A percentile compares a stretch with the other conserved stretches of the same genome.
Conservation (phyloP, 148 eudicot genomes). For the Rhododendron ovatum region DNA sequence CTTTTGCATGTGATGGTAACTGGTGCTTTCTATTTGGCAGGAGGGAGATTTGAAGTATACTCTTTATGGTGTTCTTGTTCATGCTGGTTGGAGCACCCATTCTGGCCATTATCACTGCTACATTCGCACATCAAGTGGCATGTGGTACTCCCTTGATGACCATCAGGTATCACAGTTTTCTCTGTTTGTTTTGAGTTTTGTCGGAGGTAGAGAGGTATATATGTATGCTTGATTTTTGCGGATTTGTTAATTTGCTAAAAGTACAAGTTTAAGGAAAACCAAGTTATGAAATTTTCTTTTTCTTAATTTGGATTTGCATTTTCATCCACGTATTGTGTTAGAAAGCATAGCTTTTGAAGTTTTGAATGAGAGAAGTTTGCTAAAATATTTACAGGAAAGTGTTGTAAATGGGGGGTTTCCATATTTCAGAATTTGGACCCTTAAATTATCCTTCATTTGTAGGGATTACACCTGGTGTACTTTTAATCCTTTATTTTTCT, state of each 20-base stretch:
- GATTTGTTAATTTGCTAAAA: neutral
- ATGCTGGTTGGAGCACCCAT: slow-evolving; percentile 90
- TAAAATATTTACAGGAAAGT: neutral
- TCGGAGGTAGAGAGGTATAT: neutral
- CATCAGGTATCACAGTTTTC: slow-evolving; percentile 50
- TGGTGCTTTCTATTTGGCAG: slow-evolving; percentile 26
- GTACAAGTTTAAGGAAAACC: neutral
- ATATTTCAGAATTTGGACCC: neutral
- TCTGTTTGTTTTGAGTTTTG: neutral
- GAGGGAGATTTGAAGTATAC: slow-evolving; percentile 85
- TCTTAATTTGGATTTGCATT: neutral
- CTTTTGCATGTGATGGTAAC: neutral
- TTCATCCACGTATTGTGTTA: neutral
- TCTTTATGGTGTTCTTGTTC: slow-evolving; percentile 95
- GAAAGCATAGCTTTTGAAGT: neutral
- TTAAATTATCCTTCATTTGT: neutral
- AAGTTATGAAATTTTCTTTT: neutral
- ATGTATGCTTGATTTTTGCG: neutral
- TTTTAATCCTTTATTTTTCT: neutral
- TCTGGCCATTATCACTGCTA: slow-evolving; percentile 94
- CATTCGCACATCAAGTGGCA: slow-evolving; percentile 85
- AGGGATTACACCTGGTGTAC: neutral
- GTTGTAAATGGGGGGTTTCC: neutral
- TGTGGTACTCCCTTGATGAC: slow-evolving; percentile 94
- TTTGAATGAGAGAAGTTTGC: neutral